Percentiles rank a stretch among this genome's conserved stretches.
Evolutionary conservation across 2,329 filamentous ascomycete genomes (phyloP).

Genomic region (Fusarium coicis): DNA sequence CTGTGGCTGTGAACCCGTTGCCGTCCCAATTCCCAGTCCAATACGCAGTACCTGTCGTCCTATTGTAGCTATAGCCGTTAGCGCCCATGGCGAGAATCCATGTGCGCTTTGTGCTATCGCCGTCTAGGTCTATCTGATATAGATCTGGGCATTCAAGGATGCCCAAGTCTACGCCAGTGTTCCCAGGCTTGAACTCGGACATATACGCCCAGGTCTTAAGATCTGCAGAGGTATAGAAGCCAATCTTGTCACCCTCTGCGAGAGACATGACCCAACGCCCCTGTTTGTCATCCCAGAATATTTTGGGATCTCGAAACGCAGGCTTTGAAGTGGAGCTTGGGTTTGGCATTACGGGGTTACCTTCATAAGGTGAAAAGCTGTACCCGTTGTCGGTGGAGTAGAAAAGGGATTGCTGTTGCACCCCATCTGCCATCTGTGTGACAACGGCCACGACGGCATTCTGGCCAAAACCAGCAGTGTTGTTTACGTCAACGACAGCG

Average conservation of each 20-base stretch:
- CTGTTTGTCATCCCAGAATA: background rate
- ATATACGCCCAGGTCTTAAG: background rate
- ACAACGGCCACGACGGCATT: background rate
- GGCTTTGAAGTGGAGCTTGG: background rate
- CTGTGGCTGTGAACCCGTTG: background rate
- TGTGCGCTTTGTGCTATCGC: background rate
- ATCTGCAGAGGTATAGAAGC: background rate
- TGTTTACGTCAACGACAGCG: background rate
- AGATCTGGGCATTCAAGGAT: background rate
- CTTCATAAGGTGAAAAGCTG: background rate
- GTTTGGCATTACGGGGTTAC: background rate
- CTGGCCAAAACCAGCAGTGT: background rate
- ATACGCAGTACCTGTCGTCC: background rate
- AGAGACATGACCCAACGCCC: background rate
- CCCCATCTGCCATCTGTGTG: background rate
- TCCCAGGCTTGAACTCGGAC: background rate
- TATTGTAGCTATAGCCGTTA: background rate
- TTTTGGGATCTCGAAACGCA: background rate
- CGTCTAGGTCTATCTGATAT: background rate
- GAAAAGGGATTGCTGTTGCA: conserved; percentile 4
- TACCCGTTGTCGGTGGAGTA: background rate
- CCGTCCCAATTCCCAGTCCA: background rate
- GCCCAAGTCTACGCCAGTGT: background rate
- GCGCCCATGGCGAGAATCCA: background rate
- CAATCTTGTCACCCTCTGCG: background rate